Base-by-base conservation (phyloP, 805 yeast species). In the Groenewaldozyma tartarivorans region DNA sequence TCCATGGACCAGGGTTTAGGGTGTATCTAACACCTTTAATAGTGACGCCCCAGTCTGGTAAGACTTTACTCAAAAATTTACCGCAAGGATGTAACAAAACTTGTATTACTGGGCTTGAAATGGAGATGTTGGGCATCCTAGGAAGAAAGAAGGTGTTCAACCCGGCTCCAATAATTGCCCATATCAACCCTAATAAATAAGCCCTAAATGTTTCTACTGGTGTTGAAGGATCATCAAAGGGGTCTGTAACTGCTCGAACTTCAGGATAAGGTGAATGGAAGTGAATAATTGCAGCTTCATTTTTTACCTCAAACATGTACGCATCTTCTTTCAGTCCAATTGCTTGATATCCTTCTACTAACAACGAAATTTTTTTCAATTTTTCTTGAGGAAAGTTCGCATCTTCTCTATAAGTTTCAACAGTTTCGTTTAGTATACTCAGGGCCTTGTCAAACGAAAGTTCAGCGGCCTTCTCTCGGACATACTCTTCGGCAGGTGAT, bases 1-100 rank as follows among this genome's bases (percentile, higher is more conserved):
- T 61, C 79, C 81, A 79, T 9, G 80, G 79, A 7, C 83, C 81
- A 2, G 79, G 80, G 54, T 75, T 75, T 40, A 77, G 55, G 5
- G 67, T 64, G 48, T 58, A 56, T 53, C 67, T 60, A 22, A 52
- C 60, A 36, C 75, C 69, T 34, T 53, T 48, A 42, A 67, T 40
- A 2, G 55, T 63, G 48, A 71, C 53, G 4, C 66, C 63, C 57
- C 58, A 61, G 41, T 67, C 68, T 26, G 77, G 77, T 6, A 53
- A 36, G 55, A 51, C 53, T 57, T 35, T n/a, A 6, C 33, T 48
- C 5, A 48, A 36, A 9, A 44, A 20, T 20, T 35, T 35, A 46
- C 84, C 84, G 30, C 72, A 48, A 2, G 83, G 83, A 58, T 67
- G 76, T 2, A 79, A 20, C 49, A 75, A 67, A 42, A 78, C 64